These are phyloP conservation scores for Lasiosphaeria miniovina DNA, from an alignment of 495 filamentous ascomycete genomes.

Conservation along the genomic window DNA sequence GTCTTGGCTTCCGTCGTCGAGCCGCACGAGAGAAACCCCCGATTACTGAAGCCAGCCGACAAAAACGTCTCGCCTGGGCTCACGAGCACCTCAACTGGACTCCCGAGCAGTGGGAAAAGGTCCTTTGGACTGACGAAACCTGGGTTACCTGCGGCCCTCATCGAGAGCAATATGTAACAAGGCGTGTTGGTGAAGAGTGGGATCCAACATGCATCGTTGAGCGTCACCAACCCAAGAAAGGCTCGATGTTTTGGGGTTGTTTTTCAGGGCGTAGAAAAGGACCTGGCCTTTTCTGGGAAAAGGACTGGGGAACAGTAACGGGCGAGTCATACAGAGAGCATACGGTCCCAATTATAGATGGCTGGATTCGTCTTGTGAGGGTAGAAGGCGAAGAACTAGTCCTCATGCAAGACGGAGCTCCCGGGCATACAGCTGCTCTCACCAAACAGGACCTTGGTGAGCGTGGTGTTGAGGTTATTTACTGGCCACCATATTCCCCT, in stretches of 20 bases:
- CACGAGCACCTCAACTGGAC: conserved; percentile 22
- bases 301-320: conserved; percentile 31
- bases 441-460: conserved; percentile 9
- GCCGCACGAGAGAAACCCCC: conserved; percentile 16
- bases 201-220: conserved; percentile 23
- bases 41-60: conserved; percentile 11
- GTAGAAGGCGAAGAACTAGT: conserved; percentile 6
- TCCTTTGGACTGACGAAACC: conserved; percentile 34
- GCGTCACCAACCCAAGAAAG: conserved; percentile 14
- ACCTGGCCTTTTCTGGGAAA: conserved; percentile 32
- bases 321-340: conserved; percentile 17
- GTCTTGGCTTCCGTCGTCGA: conserved; percentile 14
- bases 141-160: conserved; percentile 23
- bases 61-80: conserved; percentile 16
- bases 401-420: conserved; percentile 27
- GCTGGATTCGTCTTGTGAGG: conserved; percentile 12
- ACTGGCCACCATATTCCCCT: conserved; percentile 26
- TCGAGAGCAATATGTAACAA: conserved; percentile 17
- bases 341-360: conserved; percentile 28
- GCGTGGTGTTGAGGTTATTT: conserved; percentile 16
- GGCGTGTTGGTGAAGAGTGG: conserved; percentile 14
- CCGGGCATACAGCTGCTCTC: conserved; percentile 13
- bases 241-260: conserved; percentile 35
- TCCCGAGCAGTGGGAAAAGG: conserved; percentile 24
- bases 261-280: conserved; percentile 27